Conservation (phyloP, 305 asterid species). For the Solanum hybrid region DNA sequence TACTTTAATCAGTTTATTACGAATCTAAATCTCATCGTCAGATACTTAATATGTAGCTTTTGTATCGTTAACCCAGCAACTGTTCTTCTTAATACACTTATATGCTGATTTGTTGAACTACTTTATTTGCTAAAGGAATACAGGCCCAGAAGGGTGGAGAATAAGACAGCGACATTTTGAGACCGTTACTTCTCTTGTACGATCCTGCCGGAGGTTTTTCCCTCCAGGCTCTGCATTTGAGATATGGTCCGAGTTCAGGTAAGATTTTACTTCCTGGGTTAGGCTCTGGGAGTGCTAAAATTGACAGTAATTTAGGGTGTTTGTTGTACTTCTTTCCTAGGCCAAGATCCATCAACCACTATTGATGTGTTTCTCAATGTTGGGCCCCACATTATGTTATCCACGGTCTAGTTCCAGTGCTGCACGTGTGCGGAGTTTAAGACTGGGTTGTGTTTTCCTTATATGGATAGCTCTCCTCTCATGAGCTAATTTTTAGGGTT, state of each 20-base stretch:
- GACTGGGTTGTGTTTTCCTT: background rate
- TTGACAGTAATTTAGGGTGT: background rate
- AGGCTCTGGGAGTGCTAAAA: background rate
- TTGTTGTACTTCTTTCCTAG: background rate
- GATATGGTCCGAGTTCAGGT: slow-evolving; percentile 98
- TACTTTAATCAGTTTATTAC: background rate
- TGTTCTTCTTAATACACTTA: background rate
- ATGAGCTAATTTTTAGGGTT: background rate
- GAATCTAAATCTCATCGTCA: background rate
- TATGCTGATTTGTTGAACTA: slow-evolving; percentile 13
- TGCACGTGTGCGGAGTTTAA: background rate
- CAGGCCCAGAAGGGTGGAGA: slow-evolving; percentile 99
- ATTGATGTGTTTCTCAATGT: background rate
- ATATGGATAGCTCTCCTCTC: background rate
- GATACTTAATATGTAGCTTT: background rate
- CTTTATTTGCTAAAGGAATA: slow-evolving; percentile 52
- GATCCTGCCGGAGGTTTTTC: slow-evolving; percentile 88
- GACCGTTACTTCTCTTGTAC: slow-evolving; percentile 76
- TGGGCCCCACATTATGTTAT: background rate
- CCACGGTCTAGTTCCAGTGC: background rate
- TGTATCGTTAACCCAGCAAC: background rate
- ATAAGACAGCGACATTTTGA: slow-evolving; percentile 87
- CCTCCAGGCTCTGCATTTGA: slow-evolving; percentile 80
- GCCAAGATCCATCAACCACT: background rate
- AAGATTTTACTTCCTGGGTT: slow-evolving; percentile 10